A percentile compares a stretch with the other conserved stretches of the same genome.
These are phyloP conservation scores for Chytriomyces confervae DNA, from an alignment of 192 early-diverging fungal genomes.

Conservation along the genomic window DNA sequence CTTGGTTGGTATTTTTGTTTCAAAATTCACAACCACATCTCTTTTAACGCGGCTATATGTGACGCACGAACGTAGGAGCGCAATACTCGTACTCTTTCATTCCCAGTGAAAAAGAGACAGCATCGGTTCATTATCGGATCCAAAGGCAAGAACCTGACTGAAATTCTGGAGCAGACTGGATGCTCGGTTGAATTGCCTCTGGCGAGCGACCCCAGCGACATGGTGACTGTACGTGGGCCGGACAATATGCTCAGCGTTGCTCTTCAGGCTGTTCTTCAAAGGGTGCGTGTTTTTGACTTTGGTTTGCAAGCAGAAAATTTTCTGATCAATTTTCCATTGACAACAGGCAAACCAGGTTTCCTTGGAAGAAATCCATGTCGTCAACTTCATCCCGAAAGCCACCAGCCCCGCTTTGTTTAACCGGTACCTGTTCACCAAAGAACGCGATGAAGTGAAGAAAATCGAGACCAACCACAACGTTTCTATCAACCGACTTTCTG, in stretches of 20 bases:
- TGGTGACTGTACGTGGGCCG: slow-evolving; percentile 81
- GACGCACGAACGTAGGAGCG: slow-evolving; percentile 48
- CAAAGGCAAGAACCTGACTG: slow-evolving; percentile 76
- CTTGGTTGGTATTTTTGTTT: slow-evolving; percentile 50
- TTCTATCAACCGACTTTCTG: slow-evolving; percentile 27
- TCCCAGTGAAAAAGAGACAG: slow-evolving; percentile 87
- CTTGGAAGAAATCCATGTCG: slow-evolving; percentile 76
- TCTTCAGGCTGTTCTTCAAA: slow-evolving; percentile 80
- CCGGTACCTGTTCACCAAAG: slow-evolving; percentile 72
- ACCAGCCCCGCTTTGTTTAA: slow-evolving; percentile 64
- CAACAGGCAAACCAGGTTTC: slow-evolving; percentile 70
- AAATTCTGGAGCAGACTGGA: slow-evolving; percentile 84
- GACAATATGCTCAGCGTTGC: slow-evolving; percentile 71
- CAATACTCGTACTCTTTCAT: slow-evolving; percentile 66
- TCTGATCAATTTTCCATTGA: slow-evolving; percentile 1
- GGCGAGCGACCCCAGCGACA: slow-evolving; percentile 70
- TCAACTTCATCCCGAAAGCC: slow-evolving; percentile 54
- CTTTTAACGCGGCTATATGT: background rate
- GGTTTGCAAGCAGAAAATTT: slow-evolving; percentile 19
- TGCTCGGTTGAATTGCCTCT: slow-evolving; percentile 86
- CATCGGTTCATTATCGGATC: slow-evolving; percentile 90
- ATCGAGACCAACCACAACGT: slow-evolving; percentile 73
- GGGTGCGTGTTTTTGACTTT: slow-evolving; percentile 44
- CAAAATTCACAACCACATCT: background rate
- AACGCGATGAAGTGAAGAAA: slow-evolving; percentile 71